phyloP scores from a whole-genome alignment of 169 alveolate genomes.

The Cryptosporidium viatorum region DNA sequence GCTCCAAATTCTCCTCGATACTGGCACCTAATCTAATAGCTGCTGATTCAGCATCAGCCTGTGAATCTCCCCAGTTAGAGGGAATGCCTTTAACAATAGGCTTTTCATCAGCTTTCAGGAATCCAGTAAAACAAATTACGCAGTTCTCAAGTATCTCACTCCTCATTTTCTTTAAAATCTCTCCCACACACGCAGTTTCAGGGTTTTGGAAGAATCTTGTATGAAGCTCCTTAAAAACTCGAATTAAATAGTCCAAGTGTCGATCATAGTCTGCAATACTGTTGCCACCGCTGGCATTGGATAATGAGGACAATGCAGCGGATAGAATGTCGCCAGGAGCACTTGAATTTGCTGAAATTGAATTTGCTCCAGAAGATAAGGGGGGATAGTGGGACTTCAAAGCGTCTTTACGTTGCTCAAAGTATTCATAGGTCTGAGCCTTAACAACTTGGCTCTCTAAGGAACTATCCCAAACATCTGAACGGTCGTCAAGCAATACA shows the following conservation, averaged over 20 bases:
- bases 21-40: conserved; percentile 90
- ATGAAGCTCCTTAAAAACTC: conserved; percentile 87
- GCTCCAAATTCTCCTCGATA: conserved; percentile 83
- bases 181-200: conserved; percentile 87
- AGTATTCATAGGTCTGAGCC: conserved; percentile 92
- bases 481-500: conserved; percentile 91
- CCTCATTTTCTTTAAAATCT: conserved; percentile 84
- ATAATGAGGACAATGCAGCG: conserved; percentile 70
- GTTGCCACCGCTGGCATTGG: conserved; percentile 76
- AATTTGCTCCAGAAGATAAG: conserved; percentile 66
- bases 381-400: conserved; percentile 79
- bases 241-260: conserved; percentile 88
- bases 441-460: conserved; percentile 89
- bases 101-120: conserved; percentile 85
- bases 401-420: conserved; percentile 80
- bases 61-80: conserved; percentile 86
- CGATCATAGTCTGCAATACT: conserved; percentile 86
- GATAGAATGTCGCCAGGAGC: conserved; percentile 75
- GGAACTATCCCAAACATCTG: conserved; percentile 90
- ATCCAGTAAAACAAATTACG: conserved; percentile 90
- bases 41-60: conserved; percentile 88
- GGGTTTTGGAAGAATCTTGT: conserved; percentile 87
- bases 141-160: conserved; percentile 83
- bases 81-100: conserved; percentile 83
- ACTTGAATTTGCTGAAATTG: conserved; percentile 37